Percentiles rank a stretch among this genome's conserved stretches.
Conservation (phyloP, 1,139 yeast species). For the Spathaspora sp. region DNA sequence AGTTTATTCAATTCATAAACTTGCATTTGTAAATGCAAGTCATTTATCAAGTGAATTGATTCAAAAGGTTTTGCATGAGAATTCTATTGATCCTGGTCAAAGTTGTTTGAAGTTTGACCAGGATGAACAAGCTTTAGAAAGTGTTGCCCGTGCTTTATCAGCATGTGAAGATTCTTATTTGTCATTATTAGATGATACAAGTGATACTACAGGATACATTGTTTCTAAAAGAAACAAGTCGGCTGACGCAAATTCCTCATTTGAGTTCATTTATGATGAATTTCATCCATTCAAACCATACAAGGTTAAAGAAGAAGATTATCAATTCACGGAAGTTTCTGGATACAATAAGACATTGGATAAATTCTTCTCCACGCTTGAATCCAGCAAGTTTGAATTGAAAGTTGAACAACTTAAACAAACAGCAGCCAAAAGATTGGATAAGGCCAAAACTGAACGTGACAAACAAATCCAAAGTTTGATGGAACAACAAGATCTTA, state of each 20-base stretch:
- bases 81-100: conserved; percentile 46
- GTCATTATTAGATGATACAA: conserved; percentile 18
- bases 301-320: conserved; percentile 32
- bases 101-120: conserved; percentile 38
- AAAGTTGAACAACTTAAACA: conserved; percentile 71
- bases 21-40: conserved; percentile 66
- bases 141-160: conserved; percentile 46
- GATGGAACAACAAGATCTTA: conserved; percentile 60
- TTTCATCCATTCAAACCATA: conserved; percentile 82
- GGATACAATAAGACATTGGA: conserved; percentile 86
- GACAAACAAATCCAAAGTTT: conserved; percentile 68
- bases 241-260: conserved; percentile 25
- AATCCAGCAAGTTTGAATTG: conserved; percentile 63
- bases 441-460: conserved; percentile 74
- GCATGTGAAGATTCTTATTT: conserved; percentile 46
- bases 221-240: conserved; percentile 60
- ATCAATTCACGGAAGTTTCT: conserved; percentile 35
- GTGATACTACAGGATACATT: conserved; percentile 57
- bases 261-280: conserved; percentile 62
- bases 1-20: conserved; percentile 65
- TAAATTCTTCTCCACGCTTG: conserved; percentile 78
- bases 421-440: conserved; percentile 70
- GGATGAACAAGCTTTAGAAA: conserved; percentile 17
- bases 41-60: conserved; percentile 79
- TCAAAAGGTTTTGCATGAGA: conserved; percentile 50